Evolutionary conservation across 768 basidiomycete genomes (phyloP), one percentile per base, ranked within the genome.

Genomic region (Suillus paluster): DNA sequence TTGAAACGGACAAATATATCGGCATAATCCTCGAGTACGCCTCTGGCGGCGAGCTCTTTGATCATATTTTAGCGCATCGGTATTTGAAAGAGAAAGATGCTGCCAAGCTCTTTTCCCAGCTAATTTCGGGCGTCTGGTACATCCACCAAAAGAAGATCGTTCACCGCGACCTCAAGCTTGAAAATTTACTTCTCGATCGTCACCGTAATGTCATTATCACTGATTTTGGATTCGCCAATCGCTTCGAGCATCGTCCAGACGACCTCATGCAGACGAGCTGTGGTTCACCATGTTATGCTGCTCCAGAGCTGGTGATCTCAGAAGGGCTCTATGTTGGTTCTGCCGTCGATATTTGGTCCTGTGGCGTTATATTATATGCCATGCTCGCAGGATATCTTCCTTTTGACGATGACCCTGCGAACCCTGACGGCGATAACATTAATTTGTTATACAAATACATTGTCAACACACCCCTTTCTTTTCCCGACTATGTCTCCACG

Each of bases 71-170:
- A 57, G 97, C 97, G 21, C 97, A 98, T 73, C 91, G 95, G 45
- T 97, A 97, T 75, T 88, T 99, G 68, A 90, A 91, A 67, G 97
- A 99, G 76, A 86, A 86, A 66, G 95, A 98, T 71, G 97, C 97
- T 1, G 88, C 92, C 66, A 95, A 92, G 74, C 89, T 99, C 44
- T 99, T 99, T 74, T 94, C 94, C 19, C 97, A 99, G 77, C 92
- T 99, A 75, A 90, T 99, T 69, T 97, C 95, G 25, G 97, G 97
- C 64, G 97, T 99, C 36, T 94, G 94, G 89, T 99, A 99, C 79
- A 94, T 98, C 61, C 97, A 99, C 79, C 89, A 94, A 77, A 98
- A 98, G 84, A 96, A 97, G 81, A 98, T 99, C 64, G 97, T 99
- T 53, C 97, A 99, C 75, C 94, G 97, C 62, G 97, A 99, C 79